phyloP scores from a whole-genome alignment of 176 grass and related monocot genomes.

The Elaeis guineensis region DNA sequence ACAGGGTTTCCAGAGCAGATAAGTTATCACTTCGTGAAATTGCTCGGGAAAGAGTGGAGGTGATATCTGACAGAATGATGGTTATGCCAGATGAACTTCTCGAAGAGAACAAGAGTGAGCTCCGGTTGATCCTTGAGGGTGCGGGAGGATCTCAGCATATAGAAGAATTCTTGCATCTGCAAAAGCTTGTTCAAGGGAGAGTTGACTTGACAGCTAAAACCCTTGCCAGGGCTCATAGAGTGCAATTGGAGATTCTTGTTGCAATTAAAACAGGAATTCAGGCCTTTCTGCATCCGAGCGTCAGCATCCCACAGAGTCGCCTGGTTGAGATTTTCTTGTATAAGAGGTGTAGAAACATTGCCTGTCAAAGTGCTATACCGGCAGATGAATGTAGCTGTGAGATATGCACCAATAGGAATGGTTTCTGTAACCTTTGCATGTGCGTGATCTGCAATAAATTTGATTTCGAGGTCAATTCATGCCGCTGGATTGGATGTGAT shows the following conservation, averaged over 20 bases:
- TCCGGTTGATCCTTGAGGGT: conserved; percentile 61
- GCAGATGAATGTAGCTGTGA: conserved; percentile 57
- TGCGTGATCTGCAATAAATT: conserved; percentile 81
- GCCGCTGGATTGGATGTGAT: conserved; percentile 88
- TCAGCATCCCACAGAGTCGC: conserved; percentile 34
- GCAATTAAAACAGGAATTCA: conserved; percentile 75
- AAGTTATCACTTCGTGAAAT: conserved; percentile 60
- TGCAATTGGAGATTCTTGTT: conserved; percentile 74
- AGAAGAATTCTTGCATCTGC: conserved; percentile 63
- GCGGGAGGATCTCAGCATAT: conserved; percentile 38
- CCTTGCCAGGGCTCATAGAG: conserved; percentile 48
- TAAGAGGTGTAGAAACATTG: conserved; percentile 77
- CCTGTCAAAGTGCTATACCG: conserved; percentile 58
- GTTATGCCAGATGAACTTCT: conserved; percentile 48
- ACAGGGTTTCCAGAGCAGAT: conserved; percentile 16
- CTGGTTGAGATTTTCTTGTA: conserved; percentile 68
- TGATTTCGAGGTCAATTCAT: conserved; percentile 88
- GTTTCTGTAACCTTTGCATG: conserved; percentile 90
- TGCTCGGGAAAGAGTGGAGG: conserved; percentile 38
- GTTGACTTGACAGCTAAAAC: conserved; percentile 35
- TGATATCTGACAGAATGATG: conserved; percentile 58
- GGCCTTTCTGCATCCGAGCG: conserved; percentile 68
- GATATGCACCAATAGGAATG: conserved; percentile 44
- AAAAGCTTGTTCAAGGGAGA: conserved; percentile 63
- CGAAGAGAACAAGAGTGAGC: conserved; percentile 51